Evolutionary conservation across 2,329 filamentous ascomycete genomes (phyloP), one percentile per base, ranked within the genome.

Genomic region (Colletotrichum magnum): DNA sequence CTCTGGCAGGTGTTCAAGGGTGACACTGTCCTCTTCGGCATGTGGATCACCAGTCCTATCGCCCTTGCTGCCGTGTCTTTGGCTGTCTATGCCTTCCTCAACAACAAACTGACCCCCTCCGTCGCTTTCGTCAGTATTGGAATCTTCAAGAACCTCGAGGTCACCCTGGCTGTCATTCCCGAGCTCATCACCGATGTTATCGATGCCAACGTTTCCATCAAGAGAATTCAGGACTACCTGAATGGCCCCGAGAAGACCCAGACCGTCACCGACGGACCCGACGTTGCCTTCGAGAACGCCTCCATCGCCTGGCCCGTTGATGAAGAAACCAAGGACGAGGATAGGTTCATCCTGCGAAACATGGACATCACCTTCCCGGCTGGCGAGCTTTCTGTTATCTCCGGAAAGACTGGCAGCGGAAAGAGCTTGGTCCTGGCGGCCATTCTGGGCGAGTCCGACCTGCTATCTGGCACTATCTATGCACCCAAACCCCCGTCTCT

Each of bases 81-180:
- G 2, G 87, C 90, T 2, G 86, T 90, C 0, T 95, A 95, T 75
- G 89, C 92, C 2, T 72, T 87, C 10, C 73, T 92, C 0, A 79
- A 94, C 72, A 90, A 90, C 5, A 81, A 83, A 0, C 82, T 96
- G 10, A 85, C 86, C 1, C 90, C 93, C 0, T 94, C 92, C 0
- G 87, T 95, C 12, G 93, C 93, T 2, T 96, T 96, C 73, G 94
- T 94, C 28, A 91, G 92, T 32, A 89, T 95, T 45, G 89, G 91
- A 10, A 85, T 95, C 53, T 94, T 96, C 78, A 89, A 88, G 69
- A 86, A 88, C n/a, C 84, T 96, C 24, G 93, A 96, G 76, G 84
- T 90, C 24, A 90, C 91, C 0, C 80, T 96, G 1, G 90, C 90
- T 0, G 84, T 92, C 50, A 81, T 96, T 16, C 93, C 93, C 0